Conservation (phyloP, 768 basidiomycete genomes). For the Boletus sp. region DNA sequence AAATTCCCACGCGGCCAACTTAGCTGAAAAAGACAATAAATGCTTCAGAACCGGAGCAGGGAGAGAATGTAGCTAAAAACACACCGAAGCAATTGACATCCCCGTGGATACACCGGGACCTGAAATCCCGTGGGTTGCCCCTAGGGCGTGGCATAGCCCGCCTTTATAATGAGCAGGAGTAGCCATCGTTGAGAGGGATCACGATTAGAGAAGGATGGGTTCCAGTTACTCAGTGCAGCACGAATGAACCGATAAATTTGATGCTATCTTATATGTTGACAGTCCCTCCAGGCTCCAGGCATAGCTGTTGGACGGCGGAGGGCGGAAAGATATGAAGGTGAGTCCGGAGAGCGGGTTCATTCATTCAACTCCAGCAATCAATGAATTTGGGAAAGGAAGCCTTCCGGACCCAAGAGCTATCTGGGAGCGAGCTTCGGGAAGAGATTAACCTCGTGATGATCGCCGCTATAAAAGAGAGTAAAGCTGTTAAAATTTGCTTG, state of each 20-base stretch:
- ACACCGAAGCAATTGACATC: no score
- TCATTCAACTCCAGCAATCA: neutral
- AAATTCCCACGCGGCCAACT: no score
- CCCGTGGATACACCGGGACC: no score
- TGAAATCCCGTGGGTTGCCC: accelerated
- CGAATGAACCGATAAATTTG: neutral
- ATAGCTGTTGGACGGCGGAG: neutral
- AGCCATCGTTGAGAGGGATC: neutral
- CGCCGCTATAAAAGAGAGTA: neutral
- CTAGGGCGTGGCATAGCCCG: neutral
- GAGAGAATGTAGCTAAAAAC: neutral
- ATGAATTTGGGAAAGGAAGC: neutral
- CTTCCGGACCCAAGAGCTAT: neutral
- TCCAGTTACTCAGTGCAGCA: neutral
- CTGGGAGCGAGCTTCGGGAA: neutral
- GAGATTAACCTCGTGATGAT: neutral
- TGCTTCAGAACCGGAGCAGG: neutral
- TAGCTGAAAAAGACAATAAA: no score
- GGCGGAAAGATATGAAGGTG: neutral
- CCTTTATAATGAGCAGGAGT: neutral
- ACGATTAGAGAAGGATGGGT: neutral
- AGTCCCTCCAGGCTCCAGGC: neutral
- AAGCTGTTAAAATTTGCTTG: neutral
- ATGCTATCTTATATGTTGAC: neutral
- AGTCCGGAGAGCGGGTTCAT: neutral